Percentiles rank a stretch among this genome's conserved stretches.
phyloP scores from a whole-genome alignment of 257 asterid genomes.

The Solanum medicagineum region DNA sequence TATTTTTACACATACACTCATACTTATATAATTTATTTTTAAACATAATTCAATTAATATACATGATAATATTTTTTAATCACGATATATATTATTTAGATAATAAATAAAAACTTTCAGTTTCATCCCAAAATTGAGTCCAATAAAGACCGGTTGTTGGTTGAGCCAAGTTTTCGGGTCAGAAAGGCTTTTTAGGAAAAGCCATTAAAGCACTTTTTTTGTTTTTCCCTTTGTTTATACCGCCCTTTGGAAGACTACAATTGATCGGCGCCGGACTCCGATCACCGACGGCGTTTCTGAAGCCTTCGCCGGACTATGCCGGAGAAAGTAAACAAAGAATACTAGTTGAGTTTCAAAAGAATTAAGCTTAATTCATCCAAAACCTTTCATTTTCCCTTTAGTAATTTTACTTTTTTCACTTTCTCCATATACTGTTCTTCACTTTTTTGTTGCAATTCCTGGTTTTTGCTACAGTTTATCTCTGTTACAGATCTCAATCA shows the following conservation, averaged over 20 bases:
- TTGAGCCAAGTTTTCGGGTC: background rate
- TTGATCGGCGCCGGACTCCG: background rate
- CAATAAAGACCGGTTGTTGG: background rate
- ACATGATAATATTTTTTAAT: too few relatives aligned
- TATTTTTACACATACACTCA: too few relatives aligned
- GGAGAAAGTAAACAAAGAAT: background rate
- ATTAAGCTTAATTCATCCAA: background rate
- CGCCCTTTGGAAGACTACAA: background rate
- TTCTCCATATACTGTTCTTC: background rate
- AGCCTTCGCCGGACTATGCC: background rate
- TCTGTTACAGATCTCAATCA: background rate
- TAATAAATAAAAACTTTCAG: too few relatives aligned
- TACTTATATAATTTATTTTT: too few relatives aligned
- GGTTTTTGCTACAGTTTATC: background rate
- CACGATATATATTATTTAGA: too few relatives aligned
- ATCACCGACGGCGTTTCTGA: background rate
- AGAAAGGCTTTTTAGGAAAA: background rate
- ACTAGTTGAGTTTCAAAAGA: background rate
- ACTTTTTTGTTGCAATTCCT: background rate
- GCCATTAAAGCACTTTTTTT: background rate
- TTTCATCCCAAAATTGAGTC: background rate
- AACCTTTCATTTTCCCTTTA: background rate
- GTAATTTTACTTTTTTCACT: background rate
- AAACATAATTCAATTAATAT: too few relatives aligned
- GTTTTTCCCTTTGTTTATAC: background rate